Evolutionary conservation across 805 yeast species (phyloP), one percentile per base, ranked within the genome.

Genomic region (Candida rishiriensis): DNA sequence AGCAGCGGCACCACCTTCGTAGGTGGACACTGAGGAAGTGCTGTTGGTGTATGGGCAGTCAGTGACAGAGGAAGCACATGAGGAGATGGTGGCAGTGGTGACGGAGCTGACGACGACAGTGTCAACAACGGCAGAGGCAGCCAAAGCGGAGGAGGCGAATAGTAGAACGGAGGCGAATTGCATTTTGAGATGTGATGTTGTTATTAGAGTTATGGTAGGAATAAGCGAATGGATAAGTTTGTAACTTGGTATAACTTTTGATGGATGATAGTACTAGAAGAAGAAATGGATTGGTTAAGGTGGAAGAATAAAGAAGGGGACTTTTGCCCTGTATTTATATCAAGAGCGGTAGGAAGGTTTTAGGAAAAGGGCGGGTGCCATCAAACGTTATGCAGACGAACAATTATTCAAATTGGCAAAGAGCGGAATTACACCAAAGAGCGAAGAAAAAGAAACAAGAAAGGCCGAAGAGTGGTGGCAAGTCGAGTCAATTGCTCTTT

Each of bases 91-190:
- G 38, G 63, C 67, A 45, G 68, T 59, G 16, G 50, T 55, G 52
- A 72, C 71, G 48, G 65, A 47, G 50, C 57, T 53, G 34, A 59
- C 56, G 54, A 60, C 61, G 40, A 59, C 56, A 52, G 75, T 51
- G 33, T 44, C 35, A 26, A 43, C 39, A 28, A 57, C 55, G 16
- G 54, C 50, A 48, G 64, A 68, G 40, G 63, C 53, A 54, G 70
- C 70, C 40, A 65, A 61, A 41, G 66, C 63, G 18, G 54, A 35
- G 13, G 51, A 44, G 46, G 69, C 70, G 41, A 57, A 47, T 47
- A 64, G 43, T 52, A 65, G 51, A 40, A 66, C 61, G 58, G 65
- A 61, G 46, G 72, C 55, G 72, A 70, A 69, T 65, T 71, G 73
- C 76, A 72, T 71, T 66, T 47, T 65, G 17, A 32, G 36, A 36